Evolutionary conservation across 2,329 filamentous ascomycete genomes (phyloP), one percentile per base, ranked within the genome.

Genomic region (Lojkania enalia): DNA sequence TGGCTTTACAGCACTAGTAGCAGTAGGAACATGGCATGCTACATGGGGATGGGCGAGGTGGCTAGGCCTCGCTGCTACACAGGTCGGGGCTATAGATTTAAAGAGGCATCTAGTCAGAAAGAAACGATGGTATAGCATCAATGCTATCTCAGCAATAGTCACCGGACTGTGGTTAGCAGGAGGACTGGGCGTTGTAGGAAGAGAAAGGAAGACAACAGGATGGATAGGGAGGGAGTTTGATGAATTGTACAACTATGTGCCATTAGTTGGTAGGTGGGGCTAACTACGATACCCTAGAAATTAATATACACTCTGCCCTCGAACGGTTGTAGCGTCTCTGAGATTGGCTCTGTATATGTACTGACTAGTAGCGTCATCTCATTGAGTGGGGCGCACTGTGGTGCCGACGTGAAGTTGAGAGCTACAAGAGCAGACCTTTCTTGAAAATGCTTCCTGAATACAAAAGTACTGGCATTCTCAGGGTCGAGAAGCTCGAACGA

Each of bases 31-130:
- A 18, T 88, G 84, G 48, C 91, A 96, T 72, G 84, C 91, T 66
- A 81, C 88, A 5, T 95, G 90, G 82, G 91, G 91, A 2, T 82
- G 83, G 71, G 88, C 89, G n/a, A 86, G 83, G 68, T 96, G 89
- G 87, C 73, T 91, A 48, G 83, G 83, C 0, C 74, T 80, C 35
- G 77, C 84, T 39, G 85, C 86, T 15, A 75, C 77, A 1, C 51
- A 79, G 69, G 58, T 82, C 67, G 73, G 74, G 57, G 65, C 70
- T 58, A 64, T 76, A 64, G 74, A 73, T 65, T 71, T 58, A 64
- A 70, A 73, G 58, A 77, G 76, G 25, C 74, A 77, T 38, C 67
- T 78, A 50, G 73, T 75, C 46, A 78, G 80, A 63, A 83, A 84
- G 63, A 78, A 83, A 61, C 81, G 81, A 58, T 87, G 87, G 83